Base-by-base conservation (phyloP, 2,329 filamentous ascomycete species). In the Venturia pyrina region DNA sequence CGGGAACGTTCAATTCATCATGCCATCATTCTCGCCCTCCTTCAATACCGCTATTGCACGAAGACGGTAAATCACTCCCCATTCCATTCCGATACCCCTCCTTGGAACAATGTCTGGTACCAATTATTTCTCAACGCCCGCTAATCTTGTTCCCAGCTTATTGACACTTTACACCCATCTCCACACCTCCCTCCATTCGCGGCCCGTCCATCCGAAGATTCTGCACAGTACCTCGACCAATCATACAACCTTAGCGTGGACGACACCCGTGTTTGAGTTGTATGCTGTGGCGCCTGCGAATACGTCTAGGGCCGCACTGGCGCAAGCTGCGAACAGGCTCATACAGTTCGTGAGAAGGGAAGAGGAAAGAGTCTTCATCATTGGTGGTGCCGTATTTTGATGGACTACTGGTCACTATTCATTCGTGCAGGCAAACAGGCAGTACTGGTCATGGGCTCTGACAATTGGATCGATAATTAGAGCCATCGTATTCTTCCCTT, bases 331-430 rank as follows among this genome's bases (percentile, higher is more conserved):
- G 43, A 96, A 95, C 74, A 88, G 89, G 77, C 86, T 99, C 62
- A 87, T 96, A 6, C 90, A 95, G 73, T 99, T 93, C 93, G 89
- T 93, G 1, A 88, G 90, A 73, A 83, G 87, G 69, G 95, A 99
- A 77, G 93, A 98, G 76, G 93, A 98, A 77, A 83, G 95, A 66
- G 80, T 98, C 6, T 99, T 99, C 73, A 96, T 99, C 67, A 95
- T 99, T 73, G 95, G 95, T 0, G 96, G 95, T n/a, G 95, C 93
- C 56, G 93, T 98, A 24, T 82, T 82, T 68, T 82, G 40, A 64
- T n/a, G 10, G 24, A 5, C 46, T 11, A 40, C 10, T 10, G 5
- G 10, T 5, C 37, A 10, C 37, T 5, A 10, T 5, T 5, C 37
- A 40, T 6, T 46, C 19, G 44, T 7, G 5, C 13, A 46, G 44